Base-by-base conservation (phyloP, 2,329 filamentous ascomycete genomes). In the Penicillium janthinellum region DNA sequence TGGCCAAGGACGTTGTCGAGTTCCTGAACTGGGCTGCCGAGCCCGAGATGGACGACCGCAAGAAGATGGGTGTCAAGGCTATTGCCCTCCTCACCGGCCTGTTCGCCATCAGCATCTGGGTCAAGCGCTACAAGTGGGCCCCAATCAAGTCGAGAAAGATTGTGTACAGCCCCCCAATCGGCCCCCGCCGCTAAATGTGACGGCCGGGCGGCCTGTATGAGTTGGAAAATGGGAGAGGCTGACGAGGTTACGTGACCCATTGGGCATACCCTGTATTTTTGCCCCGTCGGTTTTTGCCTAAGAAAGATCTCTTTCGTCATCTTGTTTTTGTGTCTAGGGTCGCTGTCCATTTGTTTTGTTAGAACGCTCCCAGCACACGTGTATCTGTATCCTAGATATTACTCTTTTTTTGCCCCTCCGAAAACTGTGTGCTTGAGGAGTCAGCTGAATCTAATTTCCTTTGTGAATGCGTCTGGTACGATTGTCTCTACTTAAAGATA, bases 51-150 rank as follows among this genome's bases (percentile, higher is more conserved):
- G 95, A 99, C 76, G 89, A 97, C 77, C 90, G 95, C 77, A 99
- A 99, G 90, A 95, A 92, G 84, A 99, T 98, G 95, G 95, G 95
- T 73, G 88, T 96, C 86, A 98, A 99, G 88, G 91, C 96, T 56
- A 79, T 99, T 71, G 88, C 90, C 68, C 86, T 96, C 68, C 87
- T 88, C 57, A 85, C 89, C 63, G 86, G 89, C 63, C 84, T 99
- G 65, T 90, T 92, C 76, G 92, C 91, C 58, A 74, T 98, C 73
- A 96, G 90, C 78, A 87, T 99, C 72, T 99, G 93, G 92, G 90
- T 98, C 68, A 99, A 99, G 90, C 89, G 93, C 83, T 99, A 99
- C 89, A 99, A 98, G 88, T 99, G 95, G 95, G 86, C 92, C 62
- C 88, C 90, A 73, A 83, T 99, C 79, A 99, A 99, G 90, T 90